Evolutionary conservation across 2,329 filamentous ascomycete species (phyloP).

Genomic region (Pseudogymnoascus sp.): DNA sequence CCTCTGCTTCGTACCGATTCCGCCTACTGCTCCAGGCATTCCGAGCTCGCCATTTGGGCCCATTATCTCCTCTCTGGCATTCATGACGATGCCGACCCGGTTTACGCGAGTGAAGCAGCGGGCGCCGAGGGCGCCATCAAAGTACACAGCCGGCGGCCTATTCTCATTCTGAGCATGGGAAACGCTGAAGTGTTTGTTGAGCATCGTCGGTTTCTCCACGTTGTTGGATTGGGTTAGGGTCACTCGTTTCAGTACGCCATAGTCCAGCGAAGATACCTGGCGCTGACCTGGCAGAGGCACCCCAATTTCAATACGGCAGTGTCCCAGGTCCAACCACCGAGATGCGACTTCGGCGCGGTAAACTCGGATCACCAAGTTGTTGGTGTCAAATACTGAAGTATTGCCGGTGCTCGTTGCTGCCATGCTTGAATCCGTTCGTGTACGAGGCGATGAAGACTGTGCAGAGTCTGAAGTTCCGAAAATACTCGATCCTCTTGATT

Average conservation of each 20-base stretch:
- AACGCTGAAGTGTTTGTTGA: neutral
- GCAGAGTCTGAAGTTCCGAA: slow-evolving; percentile 47
- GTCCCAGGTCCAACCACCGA: slow-evolving; percentile 89
- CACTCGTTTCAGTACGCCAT: slow-evolving; percentile 76
- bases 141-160: slow-evolving; percentile 47
- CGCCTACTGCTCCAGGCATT: slow-evolving; percentile 20
- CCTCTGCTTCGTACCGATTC: slow-evolving; percentile 72
- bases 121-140: slow-evolving; percentile 72
- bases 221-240: slow-evolving; percentile 58
- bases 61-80: slow-evolving; percentile 25
- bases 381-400: slow-evolving; percentile 57
- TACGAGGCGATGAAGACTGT: slow-evolving; percentile 18
- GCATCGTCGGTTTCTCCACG: slow-evolving; percentile 43
- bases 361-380: slow-evolving; percentile 77
- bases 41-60: slow-evolving; percentile 24
- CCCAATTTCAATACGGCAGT: slow-evolving; percentile 75
- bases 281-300: slow-evolving; percentile 58
- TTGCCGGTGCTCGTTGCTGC: slow-evolving; percentile 31
- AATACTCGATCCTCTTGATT: slow-evolving; percentile 42
- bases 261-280: slow-evolving; percentile 51
- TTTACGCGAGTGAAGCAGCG: slow-evolving; percentile 21
- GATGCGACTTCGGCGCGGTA: slow-evolving; percentile 69
- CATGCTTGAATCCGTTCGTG: slow-evolving; percentile 22
- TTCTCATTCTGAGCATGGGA: neutral
- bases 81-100: slow-evolving; percentile 21